Conservation (phyloP, 2,329 filamentous ascomycete genomes). For the Epichloe bromicola region DNA sequence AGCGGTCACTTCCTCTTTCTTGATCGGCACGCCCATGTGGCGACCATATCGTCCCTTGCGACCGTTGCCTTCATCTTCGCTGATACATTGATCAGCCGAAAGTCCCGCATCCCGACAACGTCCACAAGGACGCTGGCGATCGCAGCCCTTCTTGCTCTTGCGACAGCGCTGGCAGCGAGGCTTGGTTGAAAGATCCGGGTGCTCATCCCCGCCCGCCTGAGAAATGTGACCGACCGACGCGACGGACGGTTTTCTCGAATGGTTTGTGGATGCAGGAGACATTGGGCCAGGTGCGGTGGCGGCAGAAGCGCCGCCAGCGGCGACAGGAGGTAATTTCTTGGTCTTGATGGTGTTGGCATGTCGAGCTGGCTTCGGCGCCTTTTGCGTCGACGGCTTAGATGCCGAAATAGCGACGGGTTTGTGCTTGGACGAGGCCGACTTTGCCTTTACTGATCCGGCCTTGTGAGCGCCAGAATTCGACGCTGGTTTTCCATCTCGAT, state of each 20-base stretch:
- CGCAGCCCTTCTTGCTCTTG: conserved; percentile 99
- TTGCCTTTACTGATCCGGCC: conserved; percentile 25
- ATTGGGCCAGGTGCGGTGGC: conserved; percentile 26
- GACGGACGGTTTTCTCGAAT: conserved; percentile 64
- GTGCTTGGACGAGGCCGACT: conserved; percentile 25
- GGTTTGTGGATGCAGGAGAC: conserved; percentile 53
- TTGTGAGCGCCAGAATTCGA: conserved; percentile 26
- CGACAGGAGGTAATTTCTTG: conserved; percentile 34
- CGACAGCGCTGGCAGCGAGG: conserved; percentile 95
- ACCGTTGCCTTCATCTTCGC: conserved; percentile 94
- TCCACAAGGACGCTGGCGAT: conserved; percentile 88
- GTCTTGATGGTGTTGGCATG: conserved; percentile 26
- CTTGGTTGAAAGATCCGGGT: conserved; percentile 88
- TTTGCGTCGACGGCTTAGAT: conserved; percentile 22
- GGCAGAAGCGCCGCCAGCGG: conserved; percentile 7
- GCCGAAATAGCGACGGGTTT: conserved; percentile 20
- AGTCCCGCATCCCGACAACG: conserved; percentile 94
- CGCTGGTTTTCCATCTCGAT: conserved; percentile 14
- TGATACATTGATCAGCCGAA: conserved; percentile 84
- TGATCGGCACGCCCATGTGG: conserved; percentile 55
- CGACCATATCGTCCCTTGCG: conserved; percentile 83
- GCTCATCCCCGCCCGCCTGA: conserved; percentile 62
- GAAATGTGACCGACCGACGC: conserved; percentile 40
- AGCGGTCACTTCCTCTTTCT: conserved; percentile 37
- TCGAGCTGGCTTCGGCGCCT: conserved; percentile 32